Evolutionary conservation across 108 stramenopile species (phyloP), one percentile per base, ranked within the genome.

Genomic region (Fistulifera pelliculosa): DNA sequence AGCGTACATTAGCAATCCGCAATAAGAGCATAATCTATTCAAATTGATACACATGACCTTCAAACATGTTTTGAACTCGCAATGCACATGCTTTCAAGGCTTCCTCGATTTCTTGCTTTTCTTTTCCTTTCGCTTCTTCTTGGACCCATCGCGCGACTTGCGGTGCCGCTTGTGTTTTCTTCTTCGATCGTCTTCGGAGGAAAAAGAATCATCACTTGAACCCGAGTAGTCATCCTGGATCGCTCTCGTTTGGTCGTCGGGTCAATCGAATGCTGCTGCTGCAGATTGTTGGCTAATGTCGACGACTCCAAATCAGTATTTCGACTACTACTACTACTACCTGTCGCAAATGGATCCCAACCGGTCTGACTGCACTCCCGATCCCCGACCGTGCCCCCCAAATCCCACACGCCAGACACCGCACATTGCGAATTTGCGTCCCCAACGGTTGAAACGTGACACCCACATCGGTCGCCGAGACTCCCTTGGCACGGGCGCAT

Each of bases 311-410:
- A n/a, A n/a, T n/a, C n/a, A n/a, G n/a, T n/a, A n/a, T n/a, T n/a
- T n/a, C n/a, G n/a, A n/a, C n/a, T n/a, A n/a, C n/a, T 51, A 55
- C 16, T 40, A 4, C 6, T 40, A 6, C 50, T 25, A 26, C 48
- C n/a, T 27, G 25, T 28, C 40, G 45, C 56, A 62, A 91, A 91
- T 7, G 89, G 89, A 79, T 91, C 66, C 89, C 89, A 91, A 39
- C 89, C 89, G 58, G 67, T 79, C 17, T 69, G 48, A 21, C 55
- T 50, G 65, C 89, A 91, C 52, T 91, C 89, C 23, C 85, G 59
- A 54, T 91, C 89, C 89, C 56, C 71, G 49, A 5, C 69, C 44
- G 69, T 91, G 89, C n/a, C 89, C 89, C n/a, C 85, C 89, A 91
- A 12, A 78, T 48, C 13, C 83, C 83, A 60, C 89, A 91, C 7